These are phyloP conservation scores for Penicillium nucicola DNA, from an alignment of 495 filamentous ascomycete species.

Conservation along the genomic window DNA sequence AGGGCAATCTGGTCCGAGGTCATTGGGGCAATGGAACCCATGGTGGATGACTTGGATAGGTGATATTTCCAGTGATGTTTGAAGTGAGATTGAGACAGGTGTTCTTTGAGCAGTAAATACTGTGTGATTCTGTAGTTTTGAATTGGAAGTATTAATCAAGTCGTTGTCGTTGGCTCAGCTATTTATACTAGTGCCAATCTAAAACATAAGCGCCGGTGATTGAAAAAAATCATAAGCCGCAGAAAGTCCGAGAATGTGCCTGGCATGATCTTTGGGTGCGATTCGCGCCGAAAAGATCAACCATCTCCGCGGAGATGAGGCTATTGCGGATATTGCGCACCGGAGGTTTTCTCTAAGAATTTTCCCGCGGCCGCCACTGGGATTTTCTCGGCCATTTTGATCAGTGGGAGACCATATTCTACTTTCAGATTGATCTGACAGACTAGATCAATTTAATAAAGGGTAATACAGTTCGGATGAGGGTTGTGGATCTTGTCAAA, in stretches of 20 bases:
- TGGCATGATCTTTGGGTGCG: constrained; percentile 3
- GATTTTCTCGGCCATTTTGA: too few relatives aligned
- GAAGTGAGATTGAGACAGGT: too few relatives aligned
- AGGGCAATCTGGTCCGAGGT: constrained; percentile 32
- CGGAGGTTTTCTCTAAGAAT: too few relatives aligned
- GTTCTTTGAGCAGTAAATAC: too few relatives aligned
- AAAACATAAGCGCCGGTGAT: not conserved
- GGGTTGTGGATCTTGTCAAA: too few relatives aligned
- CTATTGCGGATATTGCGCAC: not conserved
- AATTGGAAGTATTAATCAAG: not conserved
- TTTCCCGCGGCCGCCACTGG: too few relatives aligned
- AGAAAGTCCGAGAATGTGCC: constrained; percentile 4
- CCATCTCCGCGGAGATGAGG: not conserved
- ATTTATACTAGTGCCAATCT: not conserved
- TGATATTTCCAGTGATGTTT: not conserved
- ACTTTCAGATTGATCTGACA: too few relatives aligned
- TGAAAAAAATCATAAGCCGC: not conserved
- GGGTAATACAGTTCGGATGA: too few relatives aligned
- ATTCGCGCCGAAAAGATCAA: constrained; percentile 6
- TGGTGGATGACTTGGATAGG: not conserved
- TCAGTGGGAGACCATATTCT: too few relatives aligned
- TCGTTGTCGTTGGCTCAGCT: not conserved
- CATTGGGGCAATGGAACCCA: constrained; percentile 16
- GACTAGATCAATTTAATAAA: too few relatives aligned
- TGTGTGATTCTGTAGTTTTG: too few relatives aligned